Evolutionary conservation across 768 basidiomycete species (phyloP), one percentile per base, ranked within the genome.

Genomic region (Lactifluus rugatus): DNA sequence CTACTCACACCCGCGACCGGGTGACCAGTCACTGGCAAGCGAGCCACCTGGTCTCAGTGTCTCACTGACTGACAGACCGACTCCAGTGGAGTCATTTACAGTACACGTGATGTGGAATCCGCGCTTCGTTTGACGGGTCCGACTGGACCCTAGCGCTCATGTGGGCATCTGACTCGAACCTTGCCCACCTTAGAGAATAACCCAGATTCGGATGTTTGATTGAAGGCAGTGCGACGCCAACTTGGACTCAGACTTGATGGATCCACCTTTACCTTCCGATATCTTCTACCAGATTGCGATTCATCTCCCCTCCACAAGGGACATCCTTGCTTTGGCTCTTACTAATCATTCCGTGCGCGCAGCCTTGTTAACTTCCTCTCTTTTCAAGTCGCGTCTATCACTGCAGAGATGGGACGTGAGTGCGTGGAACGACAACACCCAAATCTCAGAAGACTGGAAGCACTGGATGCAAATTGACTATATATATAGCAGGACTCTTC

Each of bases 241-340:
- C 28, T 9, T 9, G 9, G 28, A 31, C 28, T 31, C 28, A 31
- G 28, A 31, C 28, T 31, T 31, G 34, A 39, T 39, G 37, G 5
- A 14, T 16, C 2, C 14, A 39, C 17, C 37, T 16, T n/a, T 59
- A 8, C 58, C 52, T 3, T 16, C 7, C 0, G 53, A 59, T 2
- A 14, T 59, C 5, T 25, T 54, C 48, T 59, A 28, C 26, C 37
- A 55, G 42, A 50, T 59, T 5, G 52, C 58, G 16, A 53, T 55
- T 11, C 42, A 55, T 46, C 48, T 59, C 10, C 58, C 58, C 14
- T 34, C 13, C 25, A 54, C 48, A 28, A 25, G 9, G 13, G 48
- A 59, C 6, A 44, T 59, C 19, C 28, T 59, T 31, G 9, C 58
- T 0, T 37, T 59, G 19, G 4, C 17, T 32, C 58, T 59, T 10